Evolutionary conservation across 176 grass and related monocot genomes (phyloP), one percentile per base, ranked within the genome.

Genomic region (Oryza glaberrima): DNA sequence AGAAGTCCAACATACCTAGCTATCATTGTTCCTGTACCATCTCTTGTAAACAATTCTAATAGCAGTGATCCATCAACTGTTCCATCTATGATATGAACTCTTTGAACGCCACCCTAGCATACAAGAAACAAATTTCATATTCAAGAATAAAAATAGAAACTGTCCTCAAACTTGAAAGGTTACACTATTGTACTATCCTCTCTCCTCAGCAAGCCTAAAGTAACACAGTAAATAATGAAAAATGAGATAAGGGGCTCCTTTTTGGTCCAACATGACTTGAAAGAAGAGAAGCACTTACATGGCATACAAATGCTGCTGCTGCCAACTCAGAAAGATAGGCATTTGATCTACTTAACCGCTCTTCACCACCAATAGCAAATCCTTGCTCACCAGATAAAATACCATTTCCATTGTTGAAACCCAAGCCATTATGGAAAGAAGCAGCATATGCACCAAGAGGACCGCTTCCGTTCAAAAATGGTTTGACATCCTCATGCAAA

Each of bases 41-140:
- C 96, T 92, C 96, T 95, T 47, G 96, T 95, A 94, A 95, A 98
- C 78, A 98, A 86, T 89, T 98, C 96, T 85, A 98, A 88, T 71
- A 98, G 87, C 54, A 98, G 80, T 58, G 91, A 88, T 75, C 96
- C 96, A 88, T 92, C 81, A 73, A 88, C 83, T 47, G 83, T 93
- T 73, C 93, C 96, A 85, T 98, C 92, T 51, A 98, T 81, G 83
- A 98, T 94, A 82, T 98, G 96, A 86, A 95, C 96, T 86, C 96
- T 92, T 89, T 98, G 96, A 72, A 95, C 93, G 9, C 96, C 96
- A 90, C 88, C 91, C 96, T 98, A 84, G 52, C 36, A 69, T 73
- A 32, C 16, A 74, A 79, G 48, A 67, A 74, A 90, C 61, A 83
- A 83, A 69, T 69, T 69, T 3, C 11, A 38, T 40, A 79, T 28